Conservation (phyloP, 176 grass and related monocot genomes). For the Ananas comosus region DNA sequence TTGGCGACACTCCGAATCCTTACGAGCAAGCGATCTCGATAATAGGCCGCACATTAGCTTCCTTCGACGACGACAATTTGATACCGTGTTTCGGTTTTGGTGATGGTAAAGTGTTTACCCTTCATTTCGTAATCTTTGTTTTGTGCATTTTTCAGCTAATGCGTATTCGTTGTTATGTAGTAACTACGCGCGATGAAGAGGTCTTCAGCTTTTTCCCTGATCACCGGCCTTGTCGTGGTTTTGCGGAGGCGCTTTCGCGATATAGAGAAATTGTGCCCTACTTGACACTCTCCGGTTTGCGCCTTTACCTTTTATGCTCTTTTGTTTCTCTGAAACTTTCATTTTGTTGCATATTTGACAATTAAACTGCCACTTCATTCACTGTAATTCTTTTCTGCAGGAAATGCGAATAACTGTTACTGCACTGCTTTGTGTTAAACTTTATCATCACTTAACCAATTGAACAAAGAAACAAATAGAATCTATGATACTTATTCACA, state of each 20-base stretch:
- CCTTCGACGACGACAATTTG: slow-evolving; percentile 98
- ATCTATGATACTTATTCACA: no score
- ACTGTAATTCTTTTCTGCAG: no score
- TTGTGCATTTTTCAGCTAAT: not conserved
- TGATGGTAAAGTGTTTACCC: slow-evolving; percentile 39
- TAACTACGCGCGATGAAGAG: slow-evolving; percentile 61
- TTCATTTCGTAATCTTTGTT: slow-evolving; percentile 7
- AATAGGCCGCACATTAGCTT: slow-evolving; percentile 82
- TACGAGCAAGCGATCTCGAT: slow-evolving; percentile 98
- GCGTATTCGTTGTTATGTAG: slow-evolving; percentile 28
- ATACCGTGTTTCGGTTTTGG: slow-evolving; percentile 98
- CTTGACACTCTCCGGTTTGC: slow-evolving; percentile 67
- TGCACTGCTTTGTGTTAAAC: no score
- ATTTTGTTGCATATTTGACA: not conserved
- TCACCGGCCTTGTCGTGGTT: slow-evolving; percentile 55
- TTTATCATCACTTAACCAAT: no score
- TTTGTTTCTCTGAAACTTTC: not conserved
- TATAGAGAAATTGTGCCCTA: slow-evolving; percentile 67
- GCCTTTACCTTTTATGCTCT: not conserved
- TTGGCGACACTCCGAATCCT: slow-evolving; percentile 47
- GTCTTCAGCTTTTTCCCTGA: slow-evolving; percentile 90
- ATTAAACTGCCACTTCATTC: no score
- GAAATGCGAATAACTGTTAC: no score
- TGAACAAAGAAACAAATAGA: no score
- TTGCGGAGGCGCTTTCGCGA: slow-evolving; percentile 81